Conservation (phyloP, 192 early-diverging fungal genomes). For the Umbelopsis sp. region DNA sequence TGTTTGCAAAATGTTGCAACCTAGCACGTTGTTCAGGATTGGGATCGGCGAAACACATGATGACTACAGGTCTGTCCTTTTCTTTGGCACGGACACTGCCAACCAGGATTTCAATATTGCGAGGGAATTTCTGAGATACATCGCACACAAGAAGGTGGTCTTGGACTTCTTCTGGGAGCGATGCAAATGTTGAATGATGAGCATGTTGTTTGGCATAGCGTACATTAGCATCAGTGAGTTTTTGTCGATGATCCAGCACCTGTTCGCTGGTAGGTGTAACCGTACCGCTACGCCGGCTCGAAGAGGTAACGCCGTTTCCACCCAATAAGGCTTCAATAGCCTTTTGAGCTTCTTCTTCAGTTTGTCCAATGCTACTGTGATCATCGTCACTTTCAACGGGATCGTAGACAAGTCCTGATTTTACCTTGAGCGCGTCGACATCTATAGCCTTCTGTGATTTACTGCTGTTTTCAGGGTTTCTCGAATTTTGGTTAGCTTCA, state of each 20-base stretch:
- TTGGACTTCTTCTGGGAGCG: constrained; percentile 38
- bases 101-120: constrained; percentile 68
- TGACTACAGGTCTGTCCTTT: constrained; percentile 53
- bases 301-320: neutral
- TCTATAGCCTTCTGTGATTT: neutral
- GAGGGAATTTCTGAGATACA: constrained; percentile 57
- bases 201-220: constrained; percentile 7
- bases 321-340: constrained; percentile 6
- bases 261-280: neutral
- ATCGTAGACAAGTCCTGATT: neutral
- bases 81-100: constrained; percentile 64
- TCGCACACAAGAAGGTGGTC: constrained; percentile 66
- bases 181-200: constrained; percentile 7
- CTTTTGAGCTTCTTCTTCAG: neutral
- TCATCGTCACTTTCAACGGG: constrained; percentile 1
- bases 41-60: constrained; percentile 56
- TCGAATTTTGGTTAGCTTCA: too few relatives aligned
- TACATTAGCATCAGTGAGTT: neutral
- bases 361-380: neutral
- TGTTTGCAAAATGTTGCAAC: constrained; percentile 51
- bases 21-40: constrained; percentile 31
- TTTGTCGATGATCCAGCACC: neutral
- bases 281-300: neutral
- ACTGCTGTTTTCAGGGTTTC: neutral
- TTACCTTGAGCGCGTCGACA: neutral